Base-by-base conservation (phyloP, 441 rosid species). In the Gossypium lobatum region DNA sequence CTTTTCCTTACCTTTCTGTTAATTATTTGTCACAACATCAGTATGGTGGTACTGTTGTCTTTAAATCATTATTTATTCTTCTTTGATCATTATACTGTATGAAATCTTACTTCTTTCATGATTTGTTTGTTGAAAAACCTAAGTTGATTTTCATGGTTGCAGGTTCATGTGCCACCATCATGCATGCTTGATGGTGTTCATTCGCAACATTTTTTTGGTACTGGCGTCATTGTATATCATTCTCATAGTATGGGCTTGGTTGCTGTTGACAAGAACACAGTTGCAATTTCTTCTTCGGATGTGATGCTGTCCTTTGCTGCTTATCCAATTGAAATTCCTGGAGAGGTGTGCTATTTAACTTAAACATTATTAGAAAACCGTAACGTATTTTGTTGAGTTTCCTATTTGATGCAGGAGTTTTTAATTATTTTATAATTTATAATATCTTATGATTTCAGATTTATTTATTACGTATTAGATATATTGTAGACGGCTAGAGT, bases 301-400 rank as follows among this genome's bases (percentile, higher is more conserved):
- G 91, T 96, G 88, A 89, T 96, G 93, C 71, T 93, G 84, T 93
- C 99, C 20, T 96, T 96, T 81, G 94, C 97, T 75, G 99, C 98
- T 74, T 93, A 85, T 84, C 97, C 99, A 61, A 88, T 93, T 76
- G 99, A 96, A 88, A 87, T 93, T 83, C 98, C 98, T 25, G 99
- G 98, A 75, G 93, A 92, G 97, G 98, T 96, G 79, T 80, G 73
- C 31, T 66, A 68, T 76, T 73, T 75, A 48, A 37, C 52, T 20
- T 37, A 39, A 66, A 55, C 28, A 48, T 75, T 66, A 23, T 13
- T 61, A 54, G 52, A 64, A 73, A 53, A 16, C 5, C 20, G 34
- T 70, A 48, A 6, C 50, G 58, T 50, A 23, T 72, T 79, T 66
- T 76, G 64, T 74, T 80, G 63, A 82, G 74, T 65, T 77, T 18